Evolutionary conservation across 208 protist genomes (phyloP), one percentile per base, ranked within the genome.

Genomic region (Leishmania martiniquensis): DNA sequence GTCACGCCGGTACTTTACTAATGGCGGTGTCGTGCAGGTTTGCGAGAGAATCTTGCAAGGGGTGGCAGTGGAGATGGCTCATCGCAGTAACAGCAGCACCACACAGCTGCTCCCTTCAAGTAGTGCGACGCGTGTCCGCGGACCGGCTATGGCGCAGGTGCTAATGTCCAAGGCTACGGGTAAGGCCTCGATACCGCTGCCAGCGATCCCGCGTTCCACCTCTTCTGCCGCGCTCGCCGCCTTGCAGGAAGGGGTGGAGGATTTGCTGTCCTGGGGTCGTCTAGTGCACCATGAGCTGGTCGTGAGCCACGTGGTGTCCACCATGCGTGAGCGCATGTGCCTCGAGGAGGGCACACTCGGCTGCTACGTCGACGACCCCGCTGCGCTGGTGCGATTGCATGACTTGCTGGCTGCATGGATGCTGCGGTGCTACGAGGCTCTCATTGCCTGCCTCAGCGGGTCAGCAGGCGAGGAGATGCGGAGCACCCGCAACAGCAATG

Each of bases 91-190:
- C 70, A 15, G 17, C 25, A 51, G 57, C 55, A 17, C 25, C 2
- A 71, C 15, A 13, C 4, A 44, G 12, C 51, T 25, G 4, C 1
- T 59, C 4, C 22, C 73, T 45, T 1, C 72, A 37, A 59, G 37
- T 9, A 84, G 76, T 55, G n/a, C 68, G 25, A 66, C 62, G 10
- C 80, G 80, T 51, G 62, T 84, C 25, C 80, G 80, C 32, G 80
- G 80, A 34, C 75, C 74, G 45, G 60, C 80, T 6, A 60, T 84
- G 39, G 75, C 80, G 37, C 79, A 76, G 80, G 52, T 75, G 62
- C 65, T 45, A 25, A 22, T 59, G 9, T 25, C 13, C 1, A 57
- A 77, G 25, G 59, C 52, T 44, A 39, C 51, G 0, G 51, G 49
- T 0, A 25, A 45, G 42, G 42, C 60, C 22, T 52, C 70, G 29